phyloP scores from a whole-genome alignment of 306 rosid genomes.

The Cucurbita moschata region DNA sequence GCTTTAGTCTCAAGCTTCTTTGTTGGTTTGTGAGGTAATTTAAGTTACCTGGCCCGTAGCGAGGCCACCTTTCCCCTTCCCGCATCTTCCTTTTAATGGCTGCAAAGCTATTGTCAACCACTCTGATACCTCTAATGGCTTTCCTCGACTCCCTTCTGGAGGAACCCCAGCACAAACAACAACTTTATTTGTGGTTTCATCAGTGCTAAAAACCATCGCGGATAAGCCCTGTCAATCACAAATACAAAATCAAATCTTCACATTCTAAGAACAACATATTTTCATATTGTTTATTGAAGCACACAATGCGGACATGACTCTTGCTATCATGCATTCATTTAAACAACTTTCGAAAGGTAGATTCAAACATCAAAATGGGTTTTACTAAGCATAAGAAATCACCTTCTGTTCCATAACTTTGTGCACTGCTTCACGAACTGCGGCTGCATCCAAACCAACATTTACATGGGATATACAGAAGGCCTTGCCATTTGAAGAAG shows the following conservation, averaged over 20 bases:
- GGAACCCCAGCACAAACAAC: constrained; percentile 97
- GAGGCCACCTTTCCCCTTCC: constrained; percentile 90
- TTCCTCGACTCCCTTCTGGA: constrained; percentile 34
- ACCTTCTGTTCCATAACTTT: constrained; percentile 74
- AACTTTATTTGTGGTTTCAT: constrained; percentile 67
- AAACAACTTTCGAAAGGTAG: not conserved
- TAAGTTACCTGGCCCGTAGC: constrained; percentile 89
- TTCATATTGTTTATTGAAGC: not conserved
- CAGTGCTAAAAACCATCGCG: constrained; percentile 85
- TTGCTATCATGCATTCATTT: not conserved
- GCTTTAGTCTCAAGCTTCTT: not conserved
- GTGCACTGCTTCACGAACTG: constrained; percentile 95
- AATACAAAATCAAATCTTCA: not conserved
- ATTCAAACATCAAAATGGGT: not conserved
- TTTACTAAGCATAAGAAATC: not conserved
- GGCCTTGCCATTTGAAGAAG: constrained; percentile 47
- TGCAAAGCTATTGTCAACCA: constrained; percentile 72
- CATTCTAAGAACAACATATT: not conserved
- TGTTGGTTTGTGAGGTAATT: not conserved
- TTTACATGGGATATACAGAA: constrained; percentile 65
- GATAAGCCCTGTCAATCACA: constrained; percentile 53
- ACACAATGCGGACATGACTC: not conserved
- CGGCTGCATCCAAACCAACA: constrained; percentile 80
- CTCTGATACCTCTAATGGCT: constrained; percentile 65
- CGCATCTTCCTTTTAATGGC: constrained; percentile 80